Percentiles rank a stretch among this genome's conserved stretches.
phyloP scores from a whole-genome alignment of 805 yeast genomes.

The Yarrowia osloensis region DNA sequence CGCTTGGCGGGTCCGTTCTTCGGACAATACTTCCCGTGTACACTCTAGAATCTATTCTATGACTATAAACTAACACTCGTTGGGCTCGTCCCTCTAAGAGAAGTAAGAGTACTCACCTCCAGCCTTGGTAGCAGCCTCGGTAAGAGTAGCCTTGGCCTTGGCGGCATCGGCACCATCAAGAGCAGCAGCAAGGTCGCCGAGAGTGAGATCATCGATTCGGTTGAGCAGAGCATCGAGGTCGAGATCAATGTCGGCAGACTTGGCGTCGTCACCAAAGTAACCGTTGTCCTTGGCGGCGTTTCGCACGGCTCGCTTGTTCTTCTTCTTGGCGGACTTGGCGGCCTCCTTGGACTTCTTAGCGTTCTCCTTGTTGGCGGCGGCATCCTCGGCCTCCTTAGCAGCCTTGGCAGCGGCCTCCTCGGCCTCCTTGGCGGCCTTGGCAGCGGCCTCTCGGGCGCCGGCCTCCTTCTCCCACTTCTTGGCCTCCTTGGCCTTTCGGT shows the following conservation, averaged over 20 bases:
- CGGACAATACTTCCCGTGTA: too few species aligned
- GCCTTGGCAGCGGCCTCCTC: constrained; percentile 85
- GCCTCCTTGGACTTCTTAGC: constrained; percentile 95
- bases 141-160: constrained; percentile 60
- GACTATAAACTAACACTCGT: not conserved
- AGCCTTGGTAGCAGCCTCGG: constrained; percentile 56
- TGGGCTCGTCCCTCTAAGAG: not conserved
- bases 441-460: constrained; percentile 95
- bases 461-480: constrained; percentile 98
- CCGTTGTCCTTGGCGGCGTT: constrained; percentile 75
- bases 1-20: too few species aligned
- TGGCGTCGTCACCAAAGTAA: constrained; percentile 72
- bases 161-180: constrained; percentile 56
- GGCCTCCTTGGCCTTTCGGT: constrained; percentile 90
- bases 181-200: constrained; percentile 72
- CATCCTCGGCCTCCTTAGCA: constrained; percentile 69
- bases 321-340: constrained; percentile 88
- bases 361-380: constrained; percentile 66
- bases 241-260: constrained; percentile 59
- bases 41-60: constrained; percentile 1
- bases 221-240: constrained; percentile 82
- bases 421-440: constrained; percentile 78
- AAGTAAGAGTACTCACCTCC: constrained; percentile 30
- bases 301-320: constrained; percentile 89
- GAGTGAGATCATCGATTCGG: constrained; percentile 73